A percentile compares a stretch with the other conserved stretches of the same genome.
Conservation (phyloP, 768 basidiomycete genomes). For the Fomitopsis serialis region DNA sequence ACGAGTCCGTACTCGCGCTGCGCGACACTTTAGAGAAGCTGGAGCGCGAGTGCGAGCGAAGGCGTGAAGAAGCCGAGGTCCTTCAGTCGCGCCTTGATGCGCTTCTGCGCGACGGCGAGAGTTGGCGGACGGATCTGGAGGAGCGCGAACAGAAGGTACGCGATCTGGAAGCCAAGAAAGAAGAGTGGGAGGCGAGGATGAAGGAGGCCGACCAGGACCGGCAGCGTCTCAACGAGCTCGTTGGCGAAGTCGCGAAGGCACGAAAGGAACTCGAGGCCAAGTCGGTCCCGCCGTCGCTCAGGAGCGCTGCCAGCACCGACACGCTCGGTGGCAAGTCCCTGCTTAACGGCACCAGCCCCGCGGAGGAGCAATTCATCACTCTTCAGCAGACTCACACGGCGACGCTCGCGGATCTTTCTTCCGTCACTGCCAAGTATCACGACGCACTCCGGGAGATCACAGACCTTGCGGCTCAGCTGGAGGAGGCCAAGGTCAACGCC, state of each 20-base stretch:
- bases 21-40: slow-evolving; percentile 68
- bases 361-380: slow-evolving; percentile 59
- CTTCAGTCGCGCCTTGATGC: slow-evolving; percentile 69
- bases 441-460: slow-evolving; percentile 89
- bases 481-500: slow-evolving; percentile 74
- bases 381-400: slow-evolving; percentile 82
- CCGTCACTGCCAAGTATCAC: slow-evolving; percentile 76
- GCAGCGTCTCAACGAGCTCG: slow-evolving; percentile 59
- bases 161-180: slow-evolving; percentile 73
- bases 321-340: slow-evolving; percentile 26
- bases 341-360: slow-evolving; percentile 9
- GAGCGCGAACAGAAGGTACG: slow-evolving; percentile 71
- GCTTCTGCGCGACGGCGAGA: slow-evolving; percentile 69
- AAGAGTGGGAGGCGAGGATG: slow-evolving; percentile 71
- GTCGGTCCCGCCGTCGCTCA: slow-evolving; percentile 21
- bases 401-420: slow-evolving; percentile 73
- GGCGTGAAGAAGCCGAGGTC: slow-evolving; percentile 63
- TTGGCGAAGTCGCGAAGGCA: slow-evolving; percentile 66
- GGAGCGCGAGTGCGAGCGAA: slow-evolving; percentile 71
- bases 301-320: slow-evolving; percentile 20
- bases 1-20: slow-evolving; percentile 68
- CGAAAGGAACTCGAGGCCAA: slow-evolving; percentile 56
- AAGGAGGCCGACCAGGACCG: slow-evolving; percentile 64
- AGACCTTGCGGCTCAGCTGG: slow-evolving; percentile 87
- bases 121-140: slow-evolving; percentile 82